Evolutionary conservation across 1,139 yeast genomes (phyloP).

Genomic region (Casaregolazyma suthepensis): DNA sequence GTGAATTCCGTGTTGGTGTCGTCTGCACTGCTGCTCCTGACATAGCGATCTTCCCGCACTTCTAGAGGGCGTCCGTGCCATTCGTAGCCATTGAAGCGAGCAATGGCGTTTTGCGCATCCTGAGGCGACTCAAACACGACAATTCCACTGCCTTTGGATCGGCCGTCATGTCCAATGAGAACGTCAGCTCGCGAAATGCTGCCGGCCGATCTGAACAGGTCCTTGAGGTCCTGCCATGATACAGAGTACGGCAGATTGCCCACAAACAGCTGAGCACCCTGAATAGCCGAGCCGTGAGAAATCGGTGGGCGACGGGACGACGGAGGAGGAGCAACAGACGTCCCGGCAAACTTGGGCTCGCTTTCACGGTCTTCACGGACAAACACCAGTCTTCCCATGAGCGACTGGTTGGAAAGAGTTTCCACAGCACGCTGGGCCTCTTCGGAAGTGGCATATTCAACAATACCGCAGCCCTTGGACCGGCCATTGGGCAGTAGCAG

Average conservation of each 20-base stretch:
- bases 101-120: conserved; percentile 87
- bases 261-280: conserved; percentile 60
- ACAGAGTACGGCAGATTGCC: conserved; percentile 77
- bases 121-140: conserved; percentile 82
- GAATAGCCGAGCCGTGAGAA: conserved; percentile 9
- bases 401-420: conserved; percentile 58
- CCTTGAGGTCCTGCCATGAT: conserved; percentile 83
- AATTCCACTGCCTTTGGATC: conserved; percentile 82
- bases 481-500: conserved; percentile 79
- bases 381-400: conserved; percentile 76
- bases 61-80: conserved; percentile 85
- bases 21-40: conserved; percentile 53
- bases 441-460: conserved; percentile 64
- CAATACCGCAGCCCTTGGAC: conserved; percentile 69
- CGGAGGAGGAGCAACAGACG: conserved; percentile 18
- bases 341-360: conserved; percentile 24
- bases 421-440: conserved; percentile 74
- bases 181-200: conserved; percentile 77
- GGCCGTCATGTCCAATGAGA: conserved; percentile 59
- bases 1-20: conserved; percentile 54
- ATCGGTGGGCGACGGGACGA: conserved; percentile 16
- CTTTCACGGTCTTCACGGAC: conserved; percentile 59
- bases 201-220: conserved; percentile 73
- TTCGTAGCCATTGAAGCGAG: conserved; percentile 87
- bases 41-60: conserved; percentile 44